Conservation (phyloP, 2,329 filamentous ascomycete species). For the Nothopassalora personata region DNA sequence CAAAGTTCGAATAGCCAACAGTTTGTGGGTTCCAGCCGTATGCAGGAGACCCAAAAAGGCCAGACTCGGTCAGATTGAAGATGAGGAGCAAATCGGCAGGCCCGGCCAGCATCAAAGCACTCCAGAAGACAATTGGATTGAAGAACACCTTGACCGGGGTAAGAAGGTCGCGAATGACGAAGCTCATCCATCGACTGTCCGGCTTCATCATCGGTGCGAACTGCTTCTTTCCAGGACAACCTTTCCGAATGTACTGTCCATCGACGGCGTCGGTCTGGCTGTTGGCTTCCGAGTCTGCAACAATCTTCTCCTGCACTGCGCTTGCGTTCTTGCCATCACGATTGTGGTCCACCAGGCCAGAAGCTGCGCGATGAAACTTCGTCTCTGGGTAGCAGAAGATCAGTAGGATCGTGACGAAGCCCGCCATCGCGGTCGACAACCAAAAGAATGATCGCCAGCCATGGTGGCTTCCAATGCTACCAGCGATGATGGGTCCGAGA, state of each 20-base stretch:
- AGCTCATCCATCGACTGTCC: conserved; percentile 37
- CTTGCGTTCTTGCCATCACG: conserved; percentile 10
- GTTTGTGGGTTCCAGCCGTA: conserved; percentile 42
- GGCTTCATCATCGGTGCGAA: conserved; percentile 36
- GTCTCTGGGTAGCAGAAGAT: conserved; percentile 42
- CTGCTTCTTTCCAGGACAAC: conserved; percentile 37
- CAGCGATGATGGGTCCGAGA: conserved; percentile 42
- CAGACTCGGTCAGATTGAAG: conserved; percentile 49
- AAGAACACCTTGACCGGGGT: conserved; percentile 41
- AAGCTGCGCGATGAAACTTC: conserved; percentile 34
- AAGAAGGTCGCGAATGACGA: conserved; percentile 38
- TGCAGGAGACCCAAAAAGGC: conserved; percentile 38
- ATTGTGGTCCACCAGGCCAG: conserved; percentile 1
- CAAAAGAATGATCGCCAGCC: conserved; percentile 47
- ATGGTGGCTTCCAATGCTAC: conserved; percentile 37
- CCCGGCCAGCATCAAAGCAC: conserved; percentile 32
- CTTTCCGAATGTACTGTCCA: conserved; percentile 27
- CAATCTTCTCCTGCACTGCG: conserved; percentile 29
- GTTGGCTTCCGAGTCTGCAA: conserved; percentile 23
- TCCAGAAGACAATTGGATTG: conserved; percentile 43
- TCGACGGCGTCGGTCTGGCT: conserved; percentile 19
- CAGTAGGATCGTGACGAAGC: conserved; percentile 37
- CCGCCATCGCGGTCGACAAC: conserved; percentile 39
- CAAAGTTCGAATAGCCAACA: conserved; percentile 49
- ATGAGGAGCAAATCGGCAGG: conserved; percentile 41